phyloP scores from a whole-genome alignment of 352 stramenopile species.

The Plasmopara muralis region DNA sequence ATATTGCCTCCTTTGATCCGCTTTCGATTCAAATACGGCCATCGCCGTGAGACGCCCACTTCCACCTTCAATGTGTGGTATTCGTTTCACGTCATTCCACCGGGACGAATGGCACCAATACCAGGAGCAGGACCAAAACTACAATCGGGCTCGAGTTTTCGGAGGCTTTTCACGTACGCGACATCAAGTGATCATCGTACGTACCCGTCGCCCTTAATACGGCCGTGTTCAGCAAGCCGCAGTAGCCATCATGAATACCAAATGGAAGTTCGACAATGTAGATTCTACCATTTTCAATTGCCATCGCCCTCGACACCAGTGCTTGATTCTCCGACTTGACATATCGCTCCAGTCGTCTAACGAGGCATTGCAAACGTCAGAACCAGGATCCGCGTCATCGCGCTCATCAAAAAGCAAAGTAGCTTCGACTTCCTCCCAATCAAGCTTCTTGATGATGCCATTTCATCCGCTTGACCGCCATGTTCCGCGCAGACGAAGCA shows the following conservation, averaged over 20 bases:
- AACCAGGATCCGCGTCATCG: background rate
- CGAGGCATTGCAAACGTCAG: background rate
- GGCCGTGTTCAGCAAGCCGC: background rate
- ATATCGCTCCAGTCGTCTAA: background rate
- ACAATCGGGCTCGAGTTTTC: background rate
- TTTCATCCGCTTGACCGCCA: conserved; percentile 1
- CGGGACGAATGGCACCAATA: background rate
- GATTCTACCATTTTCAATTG: background rate
- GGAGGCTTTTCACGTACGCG: background rate
- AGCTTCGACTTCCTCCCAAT: background rate
- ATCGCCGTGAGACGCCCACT: background rate
- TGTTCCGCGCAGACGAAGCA: background rate
- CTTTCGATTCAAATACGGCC: background rate
- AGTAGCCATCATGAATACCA: background rate
- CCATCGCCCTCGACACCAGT: background rate
- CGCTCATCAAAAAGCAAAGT: background rate
- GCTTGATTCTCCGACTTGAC: background rate
- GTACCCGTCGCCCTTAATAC: background rate
- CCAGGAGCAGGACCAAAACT: background rate
- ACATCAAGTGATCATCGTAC: background rate
- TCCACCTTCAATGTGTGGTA: conserved; percentile 3
- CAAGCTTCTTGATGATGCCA: background rate
- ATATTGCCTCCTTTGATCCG: background rate
- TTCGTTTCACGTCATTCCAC: background rate
- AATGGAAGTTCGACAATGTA: background rate